Percentiles rank a stretch among this genome's conserved stretches.
These are phyloP conservation scores for Pistacia vera DNA, from an alignment of 345 rosid species.

Conservation along the genomic window DNA sequence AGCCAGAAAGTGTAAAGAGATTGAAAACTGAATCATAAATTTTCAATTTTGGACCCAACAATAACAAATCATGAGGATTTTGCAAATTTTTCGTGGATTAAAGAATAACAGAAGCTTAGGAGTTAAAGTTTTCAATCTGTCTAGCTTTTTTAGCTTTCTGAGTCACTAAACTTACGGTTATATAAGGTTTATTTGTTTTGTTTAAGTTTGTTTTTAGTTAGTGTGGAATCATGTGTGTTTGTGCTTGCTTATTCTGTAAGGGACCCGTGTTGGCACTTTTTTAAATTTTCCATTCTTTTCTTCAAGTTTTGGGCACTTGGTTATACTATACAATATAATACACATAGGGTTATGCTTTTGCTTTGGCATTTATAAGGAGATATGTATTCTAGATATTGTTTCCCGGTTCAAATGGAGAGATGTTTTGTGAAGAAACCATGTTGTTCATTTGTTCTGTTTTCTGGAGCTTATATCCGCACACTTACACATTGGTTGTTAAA, in stretches of 20 bases:
- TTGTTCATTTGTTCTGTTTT: constrained; percentile 34
- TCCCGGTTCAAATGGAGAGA: constrained; percentile 28
- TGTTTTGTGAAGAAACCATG: constrained; percentile 35
- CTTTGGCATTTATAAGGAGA: constrained; percentile 12
- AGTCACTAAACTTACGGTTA: background rate
- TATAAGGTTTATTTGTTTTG: constrained; percentile 8
- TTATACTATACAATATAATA: background rate
- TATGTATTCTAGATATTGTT: constrained; percentile 39
- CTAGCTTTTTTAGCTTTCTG: constrained; percentile 7
- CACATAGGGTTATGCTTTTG: constrained; percentile 19
- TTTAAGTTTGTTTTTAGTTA: constrained; percentile 20
- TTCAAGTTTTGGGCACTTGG: constrained; percentile 35
- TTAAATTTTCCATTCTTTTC: constrained; percentile 38
- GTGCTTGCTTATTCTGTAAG: constrained; percentile 54
- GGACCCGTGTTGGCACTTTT: constrained; percentile 25
- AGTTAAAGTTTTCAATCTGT: background rate
- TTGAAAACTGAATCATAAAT: background rate
- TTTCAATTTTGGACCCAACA: background rate
- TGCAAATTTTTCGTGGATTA: background rate
- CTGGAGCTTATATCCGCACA: constrained; percentile 33
- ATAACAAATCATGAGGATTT: background rate
- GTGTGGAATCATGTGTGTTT: constrained; percentile 25
- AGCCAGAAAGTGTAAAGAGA: background rate
- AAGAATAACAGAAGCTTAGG: background rate
- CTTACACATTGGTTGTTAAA: constrained; percentile 25